Conservation (phyloP, 495 filamentous ascomycete genomes). For the Symbiotaphrina buchneri region DNA sequence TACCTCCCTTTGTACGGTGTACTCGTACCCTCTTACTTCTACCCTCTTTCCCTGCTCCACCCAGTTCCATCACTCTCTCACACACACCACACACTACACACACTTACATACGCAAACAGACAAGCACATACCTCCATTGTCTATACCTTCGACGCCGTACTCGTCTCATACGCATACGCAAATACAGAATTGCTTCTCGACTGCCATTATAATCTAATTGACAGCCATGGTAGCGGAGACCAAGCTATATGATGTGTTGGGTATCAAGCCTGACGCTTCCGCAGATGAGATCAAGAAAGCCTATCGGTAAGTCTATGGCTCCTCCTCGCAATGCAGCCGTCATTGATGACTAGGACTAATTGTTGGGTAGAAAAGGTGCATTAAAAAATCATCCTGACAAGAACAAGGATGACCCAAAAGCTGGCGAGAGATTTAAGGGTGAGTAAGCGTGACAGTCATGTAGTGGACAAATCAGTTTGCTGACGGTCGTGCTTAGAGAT, state of each 20-base stretch:
- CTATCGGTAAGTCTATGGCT: conserved; percentile 39
- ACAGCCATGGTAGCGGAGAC: conserved; percentile 64
- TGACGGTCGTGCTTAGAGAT: conserved; percentile 27
- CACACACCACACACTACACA: too few relatives aligned
- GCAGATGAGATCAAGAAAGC: conserved; percentile 97
- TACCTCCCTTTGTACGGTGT: too few relatives aligned
- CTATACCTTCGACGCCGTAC: too few relatives aligned
- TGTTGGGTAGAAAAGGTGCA: conserved; percentile 45
- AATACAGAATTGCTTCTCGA: too few relatives aligned
- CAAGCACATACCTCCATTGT: too few relatives aligned
- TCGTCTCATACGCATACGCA: too few relatives aligned
- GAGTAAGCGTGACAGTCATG: not conserved
- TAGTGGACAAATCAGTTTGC: not conserved
- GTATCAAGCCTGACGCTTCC: conserved; percentile 51
- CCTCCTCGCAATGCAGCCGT: too few relatives aligned
- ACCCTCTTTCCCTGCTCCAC: too few relatives aligned
- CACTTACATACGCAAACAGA: too few relatives aligned
- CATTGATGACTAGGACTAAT: not conserved
- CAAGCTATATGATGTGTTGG: conserved; percentile 61
- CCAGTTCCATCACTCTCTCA: too few relatives aligned
- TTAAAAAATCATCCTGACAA: conserved; percentile 93
- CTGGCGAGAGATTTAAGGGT: conserved; percentile 57
- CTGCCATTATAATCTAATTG: too few relatives aligned
- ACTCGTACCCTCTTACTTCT: too few relatives aligned
- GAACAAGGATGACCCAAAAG: conserved; percentile 73